Evolutionary conservation across 345 rosid genomes (phyloP), one percentile per base, ranked within the genome.

Genomic region (Brassica incana): DNA sequence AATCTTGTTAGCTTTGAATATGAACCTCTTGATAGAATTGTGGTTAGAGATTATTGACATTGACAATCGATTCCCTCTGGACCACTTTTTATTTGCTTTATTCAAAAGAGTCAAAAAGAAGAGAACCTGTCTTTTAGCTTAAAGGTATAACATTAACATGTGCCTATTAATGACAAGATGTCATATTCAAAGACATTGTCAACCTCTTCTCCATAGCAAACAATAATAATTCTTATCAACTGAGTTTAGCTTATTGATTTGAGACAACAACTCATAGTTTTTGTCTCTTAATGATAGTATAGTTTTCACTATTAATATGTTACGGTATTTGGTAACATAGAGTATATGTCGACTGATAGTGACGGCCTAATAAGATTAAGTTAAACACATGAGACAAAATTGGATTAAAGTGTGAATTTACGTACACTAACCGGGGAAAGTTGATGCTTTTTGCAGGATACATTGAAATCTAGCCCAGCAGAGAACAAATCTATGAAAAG

Each of bases 401-500:
- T 43, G 27, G 15, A 11, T 77, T 52, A 5, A 52, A 52, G 58
- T 2, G 58, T 52, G 58, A 18, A 52, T 52, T n/a, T 54, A 8
- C 25, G 20, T 54, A 54, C 4, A 54, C 65, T 70, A 65, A 80
- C 67, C 14, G 5, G 50, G 43, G 50, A 65, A 71, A 59, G 10
- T 36, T 8, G 1, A 32, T 38, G 15, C 0, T 16, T 54, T 3
- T 54, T 54, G 61, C 61, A 54, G 61, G 61, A 54, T 3, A 54
- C 61, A 15, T 54, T 54, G 25, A 54, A 54, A 54, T 54, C 61
- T 16, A 54, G 61, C 61, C 61, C 61, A 54, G 61, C 61, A 54
- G 61, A 54, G 61, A 54, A 54, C 61, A 54, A 54, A 54, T 16
- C 61, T 16, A 54, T 54, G 95, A 91, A 88, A 81, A 83, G 75